Evolutionary conservation across 2,329 filamentous ascomycete species (phyloP).

Genomic region (Salinomyces thailandicus): DNA sequence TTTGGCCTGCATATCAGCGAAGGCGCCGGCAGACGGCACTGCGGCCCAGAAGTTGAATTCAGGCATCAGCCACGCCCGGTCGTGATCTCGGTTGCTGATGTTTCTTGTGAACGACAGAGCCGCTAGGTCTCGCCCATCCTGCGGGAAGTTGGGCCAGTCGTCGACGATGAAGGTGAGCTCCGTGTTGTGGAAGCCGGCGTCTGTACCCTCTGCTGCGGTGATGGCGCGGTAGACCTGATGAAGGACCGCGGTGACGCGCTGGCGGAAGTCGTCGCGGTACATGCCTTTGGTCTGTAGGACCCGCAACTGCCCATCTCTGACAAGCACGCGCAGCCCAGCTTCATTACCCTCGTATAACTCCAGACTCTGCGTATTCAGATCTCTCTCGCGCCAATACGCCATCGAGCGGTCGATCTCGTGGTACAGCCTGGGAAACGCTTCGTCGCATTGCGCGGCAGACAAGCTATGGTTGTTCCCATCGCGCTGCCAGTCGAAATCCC

Average conservation of each 20-base stretch:
- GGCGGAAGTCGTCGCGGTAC: slow-evolving; percentile 2
- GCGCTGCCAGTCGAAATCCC: slow-evolving; percentile 10
- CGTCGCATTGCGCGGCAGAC: slow-evolving; percentile 19
- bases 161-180: slow-evolving; percentile 7
- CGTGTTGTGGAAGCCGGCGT: slow-evolving; percentile 1
- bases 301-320: slow-evolving; percentile 24
- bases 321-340: slow-evolving; percentile 28
- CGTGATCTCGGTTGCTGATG: slow-evolving; percentile 23
- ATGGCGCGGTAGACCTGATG: slow-evolving; percentile 41
- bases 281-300: slow-evolving; percentile 1
- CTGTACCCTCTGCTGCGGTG: slow-evolving; percentile 33
- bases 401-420: slow-evolving; percentile 22
- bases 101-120: slow-evolving; percentile 34
- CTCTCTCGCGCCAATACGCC: slow-evolving; percentile 15
- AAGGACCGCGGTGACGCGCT: slow-evolving; percentile 28
- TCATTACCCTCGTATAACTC: slow-evolving; percentile 20
- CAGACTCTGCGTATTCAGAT: slow-evolving; percentile 20
- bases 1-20: slow-evolving; percentile 17
- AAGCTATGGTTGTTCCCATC: slow-evolving; percentile 22
- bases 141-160: slow-evolving; percentile 2
- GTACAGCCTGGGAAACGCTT: slow-evolving; percentile 24
- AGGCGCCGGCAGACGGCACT: slow-evolving; percentile 23
- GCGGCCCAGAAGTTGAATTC: slow-evolving; percentile 46
- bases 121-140: slow-evolving; percentile 13
- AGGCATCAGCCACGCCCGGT: slow-evolving; percentile 40